These are phyloP conservation scores for Paramecium biaurelia DNA, from an alignment of 73 alveolate genomes.

Conservation along the genomic window DNA sequence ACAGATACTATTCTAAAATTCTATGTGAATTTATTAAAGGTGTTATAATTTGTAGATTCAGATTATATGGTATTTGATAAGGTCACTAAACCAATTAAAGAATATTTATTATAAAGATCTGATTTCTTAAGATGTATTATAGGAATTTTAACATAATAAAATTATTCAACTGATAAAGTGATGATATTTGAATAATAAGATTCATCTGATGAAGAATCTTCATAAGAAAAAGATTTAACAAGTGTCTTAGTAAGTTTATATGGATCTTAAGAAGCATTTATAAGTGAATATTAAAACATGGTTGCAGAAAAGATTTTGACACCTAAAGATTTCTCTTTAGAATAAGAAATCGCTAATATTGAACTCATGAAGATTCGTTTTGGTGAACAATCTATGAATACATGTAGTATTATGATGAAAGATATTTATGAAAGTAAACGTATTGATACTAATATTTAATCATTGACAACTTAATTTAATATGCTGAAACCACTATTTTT, in stretches of 20 bases:
- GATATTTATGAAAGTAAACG: constrained; percentile 56
- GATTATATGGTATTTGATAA: constrained; percentile 50
- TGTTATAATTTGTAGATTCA: constrained; percentile 48
- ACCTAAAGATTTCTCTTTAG: constrained; percentile 47
- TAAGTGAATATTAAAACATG: constrained; percentile 62
- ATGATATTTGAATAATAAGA: constrained; percentile 51
- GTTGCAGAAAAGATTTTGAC: constrained; percentile 62
- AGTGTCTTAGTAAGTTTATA: constrained; percentile 57
- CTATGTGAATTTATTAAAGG: constrained; percentile 52
- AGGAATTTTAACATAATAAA: constrained; percentile 25
- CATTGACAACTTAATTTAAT: neutral
- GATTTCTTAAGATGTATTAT: constrained; percentile 59
- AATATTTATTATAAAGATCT: constrained; percentile 49
- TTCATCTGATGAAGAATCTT: constrained; percentile 52
- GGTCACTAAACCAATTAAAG: constrained; percentile 52
- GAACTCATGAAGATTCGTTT: constrained; percentile 57
- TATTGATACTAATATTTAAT: constrained; percentile 46
- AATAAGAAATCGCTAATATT: constrained; percentile 49
- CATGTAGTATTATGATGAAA: constrained; percentile 58
- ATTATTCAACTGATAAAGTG: constrained; percentile 39
- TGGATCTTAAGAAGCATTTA: constrained; percentile 65
- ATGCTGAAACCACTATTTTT: constrained; percentile 33
- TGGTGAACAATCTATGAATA: constrained; percentile 48
- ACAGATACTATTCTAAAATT: constrained; percentile 53
- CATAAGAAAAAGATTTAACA: constrained; percentile 54